Evolutionary conservation across 2,329 filamentous ascomycete species (phyloP).

Genomic region (Fusarium torreyae): DNA sequence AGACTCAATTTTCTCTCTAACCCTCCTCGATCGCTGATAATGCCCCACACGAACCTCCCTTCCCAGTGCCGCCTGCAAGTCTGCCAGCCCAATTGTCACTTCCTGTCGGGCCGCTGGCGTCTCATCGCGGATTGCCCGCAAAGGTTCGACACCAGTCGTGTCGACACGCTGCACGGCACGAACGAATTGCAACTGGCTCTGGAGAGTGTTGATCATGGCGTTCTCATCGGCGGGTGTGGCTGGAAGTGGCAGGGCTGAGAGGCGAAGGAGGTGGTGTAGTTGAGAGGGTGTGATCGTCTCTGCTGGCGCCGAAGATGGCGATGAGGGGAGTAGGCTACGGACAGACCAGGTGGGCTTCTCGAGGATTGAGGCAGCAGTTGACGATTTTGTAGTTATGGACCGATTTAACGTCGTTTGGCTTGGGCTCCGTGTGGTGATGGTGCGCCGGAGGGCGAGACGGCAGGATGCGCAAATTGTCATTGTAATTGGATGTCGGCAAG

Average conservation of each 20-base stretch:
- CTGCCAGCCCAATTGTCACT: slow-evolving; percentile 71
- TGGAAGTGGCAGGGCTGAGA: slow-evolving; percentile 88
- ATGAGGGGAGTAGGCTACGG: slow-evolving; percentile 75
- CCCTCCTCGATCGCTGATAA: slow-evolving; percentile 61
- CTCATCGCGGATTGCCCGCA: slow-evolving; percentile 87
- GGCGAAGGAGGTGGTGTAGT: slow-evolving; percentile 86
- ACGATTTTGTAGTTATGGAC: slow-evolving; percentile 24
- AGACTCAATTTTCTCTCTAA: slow-evolving; percentile 56
- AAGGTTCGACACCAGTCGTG: slow-evolving; percentile 78
- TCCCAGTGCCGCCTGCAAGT: slow-evolving; percentile 69
- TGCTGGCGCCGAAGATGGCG: slow-evolving; percentile 48
- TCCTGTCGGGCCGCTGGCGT: slow-evolving; percentile 73
- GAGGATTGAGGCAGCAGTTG: slow-evolving; percentile 64
- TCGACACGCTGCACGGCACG: slow-evolving; percentile 85
- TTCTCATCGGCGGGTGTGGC: slow-evolving; percentile 73
- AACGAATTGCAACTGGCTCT: slow-evolving; percentile 92
- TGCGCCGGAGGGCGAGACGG: slow-evolving; percentile 48
- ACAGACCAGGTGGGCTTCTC: slow-evolving; percentile 88
- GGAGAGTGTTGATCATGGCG: slow-evolving; percentile 80
- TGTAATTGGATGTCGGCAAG: background rate
- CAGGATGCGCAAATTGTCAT: slow-evolving; percentile 55
- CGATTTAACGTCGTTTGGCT: slow-evolving; percentile 15
- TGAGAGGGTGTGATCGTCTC: slow-evolving; percentile 74
- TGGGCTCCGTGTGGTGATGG: slow-evolving; percentile 18
- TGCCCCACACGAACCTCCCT: slow-evolving; percentile 75